These are phyloP conservation scores for Magnaporthiopsis rhizophila DNA, from an alignment of 2,329 filamentous ascomycete genomes.

Conservation along the genomic window DNA sequence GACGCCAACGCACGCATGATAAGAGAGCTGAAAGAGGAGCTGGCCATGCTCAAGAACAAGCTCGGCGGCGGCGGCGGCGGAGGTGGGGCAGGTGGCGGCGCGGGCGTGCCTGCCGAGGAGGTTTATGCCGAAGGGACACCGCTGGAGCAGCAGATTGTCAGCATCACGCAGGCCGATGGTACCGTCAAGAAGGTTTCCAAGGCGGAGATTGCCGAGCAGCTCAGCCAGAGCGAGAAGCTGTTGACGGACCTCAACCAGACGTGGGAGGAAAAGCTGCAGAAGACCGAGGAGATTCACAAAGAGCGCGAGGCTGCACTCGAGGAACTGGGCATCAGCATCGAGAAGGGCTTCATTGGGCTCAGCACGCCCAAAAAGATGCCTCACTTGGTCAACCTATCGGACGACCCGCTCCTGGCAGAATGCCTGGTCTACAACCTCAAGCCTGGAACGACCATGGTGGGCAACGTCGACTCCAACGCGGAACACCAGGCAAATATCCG, in stretches of 20 bases:
- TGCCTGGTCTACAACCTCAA: constrained; percentile 98
- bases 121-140: constrained; percentile 90
- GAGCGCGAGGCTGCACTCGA: constrained; percentile 91
- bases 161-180: constrained; percentile 80
- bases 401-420: constrained; percentile 86
- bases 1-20: constrained; percentile 99
- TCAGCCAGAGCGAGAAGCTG: constrained; percentile 93
- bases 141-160: constrained; percentile 91
- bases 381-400: constrained; percentile 95
- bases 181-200: constrained; percentile 92
- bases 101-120: constrained; percentile 57
- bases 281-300: constrained; percentile 96
- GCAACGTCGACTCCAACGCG: constrained; percentile 80
- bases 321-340: constrained; percentile 96
- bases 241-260: constrained; percentile 95
- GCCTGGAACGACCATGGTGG: constrained; percentile 86
- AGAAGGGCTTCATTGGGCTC: constrained; percentile 93
- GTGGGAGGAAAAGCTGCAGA: constrained; percentile 93
- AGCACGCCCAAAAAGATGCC: constrained; percentile 99
- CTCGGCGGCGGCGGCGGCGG: constrained; percentile 49
- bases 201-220: constrained; percentile 93
- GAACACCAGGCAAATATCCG: constrained; percentile 76
- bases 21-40: constrained; percentile 89
- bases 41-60: constrained; percentile 79
- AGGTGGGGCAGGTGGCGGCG: constrained; percentile 32